Base-by-base conservation (phyloP, 2,329 filamentous ascomycete species). In the Aspergillus fumigatus region DNA sequence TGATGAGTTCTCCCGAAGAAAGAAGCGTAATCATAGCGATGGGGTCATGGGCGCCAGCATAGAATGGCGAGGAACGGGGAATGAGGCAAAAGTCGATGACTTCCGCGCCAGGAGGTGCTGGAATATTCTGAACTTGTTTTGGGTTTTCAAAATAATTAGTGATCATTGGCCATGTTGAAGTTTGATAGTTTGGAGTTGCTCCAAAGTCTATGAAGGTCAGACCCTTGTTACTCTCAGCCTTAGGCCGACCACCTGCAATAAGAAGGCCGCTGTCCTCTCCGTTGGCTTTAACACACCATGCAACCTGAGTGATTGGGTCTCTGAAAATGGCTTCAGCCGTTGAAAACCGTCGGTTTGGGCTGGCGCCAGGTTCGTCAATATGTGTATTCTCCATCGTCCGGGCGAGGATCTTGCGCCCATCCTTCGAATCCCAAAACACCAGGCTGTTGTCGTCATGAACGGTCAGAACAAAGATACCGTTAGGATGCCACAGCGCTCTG, bases 261-360 rank as follows among this genome's bases (percentile, higher is more conserved):
- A 99, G 76, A 25, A 99, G 80, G 1, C 87, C 93, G 19, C 92
- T 97, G 67, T 99, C 93, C 67, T 99, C 94, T 0, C 92, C 88
- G 67, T 97, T 96, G 58, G 87, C 82, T 71, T 97, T 97, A 56
- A 90, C 93, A 75, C 94, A 99, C 94, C 94, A 99, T 1, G 87
- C 83, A 55, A 97, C 85, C 60, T 86, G 87, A 59, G 85, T 84
- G 58, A 93, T 88, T 0, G 91, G 90, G 54, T 90, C 88, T 59
- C 89, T 88, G 14, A 88, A 74, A 45, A 86, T 77, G 0, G 79
- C 80, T 1, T 79, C 80, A 3, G 81, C 74, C 1, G 72, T 66
- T n/a, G 72, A 75, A 6, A 74, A 73, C 35, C 73, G 72, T 55
- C 70, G 76, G 23, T 72, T 76, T 65, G 66, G 70, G 4, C 70